Percentiles rank a stretch among this genome's conserved stretches.
These are phyloP conservation scores for Capronia coronata DNA, from an alignment of 2,329 filamentous ascomycete genomes.

Conservation along the genomic window DNA sequence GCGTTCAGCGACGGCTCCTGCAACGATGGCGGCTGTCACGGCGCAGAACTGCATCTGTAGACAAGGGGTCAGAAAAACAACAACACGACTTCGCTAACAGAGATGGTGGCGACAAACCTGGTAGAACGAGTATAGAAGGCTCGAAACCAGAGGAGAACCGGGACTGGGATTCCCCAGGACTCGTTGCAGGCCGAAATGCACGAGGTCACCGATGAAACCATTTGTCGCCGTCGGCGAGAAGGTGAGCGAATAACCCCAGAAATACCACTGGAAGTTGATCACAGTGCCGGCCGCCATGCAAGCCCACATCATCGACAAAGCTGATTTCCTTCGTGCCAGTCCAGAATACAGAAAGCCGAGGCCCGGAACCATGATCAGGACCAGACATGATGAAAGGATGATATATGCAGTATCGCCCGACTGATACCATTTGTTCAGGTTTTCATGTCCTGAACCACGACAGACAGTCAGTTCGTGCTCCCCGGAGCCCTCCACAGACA, in stretches of 20 bases:
- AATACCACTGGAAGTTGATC: conserved; percentile 97
- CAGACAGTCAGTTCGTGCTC: conserved; percentile 1
- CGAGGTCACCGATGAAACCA: conserved; percentile 84
- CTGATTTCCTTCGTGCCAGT: conserved; percentile 94
- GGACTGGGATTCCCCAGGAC: conserved; percentile 78
- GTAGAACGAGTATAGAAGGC: conserved; percentile 90
- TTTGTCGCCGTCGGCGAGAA: conserved; percentile 77
- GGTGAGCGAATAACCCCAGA: conserved; percentile 95
- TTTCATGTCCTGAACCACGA: conserved; percentile 58
- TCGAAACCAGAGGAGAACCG: conserved; percentile 80
- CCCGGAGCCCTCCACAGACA: conserved; percentile 7
- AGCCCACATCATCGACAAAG: conserved; percentile 93
- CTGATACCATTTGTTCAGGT: conserved; percentile 93
- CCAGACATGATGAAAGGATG: conserved; percentile 49
- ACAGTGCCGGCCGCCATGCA: conserved; percentile 90
- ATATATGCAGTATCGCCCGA: conserved; percentile 93
- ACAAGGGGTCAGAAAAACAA: no score
- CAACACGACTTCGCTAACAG: no score
- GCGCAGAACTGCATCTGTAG: conserved; percentile 90
- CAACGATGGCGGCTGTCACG: conserved; percentile 83
- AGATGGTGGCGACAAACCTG: conserved; percentile 57
- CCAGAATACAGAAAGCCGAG: conserved; percentile 97
- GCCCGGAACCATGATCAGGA: conserved; percentile 91
- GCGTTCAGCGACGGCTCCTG: conserved; percentile 88
- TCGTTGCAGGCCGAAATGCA: conserved; percentile 82